Evolutionary conservation across 2,329 filamentous ascomycete species (phyloP).

Genomic region (Pyrenophora teres): DNA sequence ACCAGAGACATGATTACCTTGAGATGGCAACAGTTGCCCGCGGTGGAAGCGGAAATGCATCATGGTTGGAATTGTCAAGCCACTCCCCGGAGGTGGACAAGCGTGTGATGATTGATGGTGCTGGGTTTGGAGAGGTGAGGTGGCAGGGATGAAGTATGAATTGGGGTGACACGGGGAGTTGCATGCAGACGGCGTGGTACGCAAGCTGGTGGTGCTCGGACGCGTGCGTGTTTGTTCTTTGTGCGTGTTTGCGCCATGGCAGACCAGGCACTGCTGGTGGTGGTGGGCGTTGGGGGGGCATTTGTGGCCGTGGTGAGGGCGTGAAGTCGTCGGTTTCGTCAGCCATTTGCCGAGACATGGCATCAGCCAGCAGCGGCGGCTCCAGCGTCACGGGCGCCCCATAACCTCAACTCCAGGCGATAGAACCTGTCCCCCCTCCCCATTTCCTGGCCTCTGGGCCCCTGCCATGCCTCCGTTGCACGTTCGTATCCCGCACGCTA

Average conservation of each 20-base stretch:
- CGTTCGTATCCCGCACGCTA: slow-evolving; percentile 17
- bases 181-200: neutral
- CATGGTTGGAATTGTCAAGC: too few species aligned
- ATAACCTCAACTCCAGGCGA: slow-evolving; percentile 26
- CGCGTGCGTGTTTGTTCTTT: neutral
- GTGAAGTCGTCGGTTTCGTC: slow-evolving; percentile 3
- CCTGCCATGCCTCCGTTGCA: slow-evolving; percentile 33
- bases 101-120: too few species aligned
- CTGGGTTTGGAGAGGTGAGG: neutral
- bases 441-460: slow-evolving; percentile 38
- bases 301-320: neutral
- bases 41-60: too few species aligned
- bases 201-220: neutral
- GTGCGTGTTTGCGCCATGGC: neutral
- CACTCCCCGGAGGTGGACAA: too few species aligned
- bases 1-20: too few species aligned
- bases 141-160: neutral
- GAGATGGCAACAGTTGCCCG: too few species aligned
- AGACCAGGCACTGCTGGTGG: neutral
- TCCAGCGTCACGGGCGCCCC: slow-evolving; percentile 19
- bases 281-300: neutral
- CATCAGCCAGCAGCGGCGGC: slow-evolving; percentile 22
- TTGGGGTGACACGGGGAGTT: neutral
- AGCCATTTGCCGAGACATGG: slow-evolving; percentile 21
- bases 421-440: slow-evolving; percentile 15